Evolutionary conservation across 2,329 filamentous ascomycete species (phyloP), one percentile per base, ranked within the genome.

Genomic region (Apiospora malaysiana): DNA sequence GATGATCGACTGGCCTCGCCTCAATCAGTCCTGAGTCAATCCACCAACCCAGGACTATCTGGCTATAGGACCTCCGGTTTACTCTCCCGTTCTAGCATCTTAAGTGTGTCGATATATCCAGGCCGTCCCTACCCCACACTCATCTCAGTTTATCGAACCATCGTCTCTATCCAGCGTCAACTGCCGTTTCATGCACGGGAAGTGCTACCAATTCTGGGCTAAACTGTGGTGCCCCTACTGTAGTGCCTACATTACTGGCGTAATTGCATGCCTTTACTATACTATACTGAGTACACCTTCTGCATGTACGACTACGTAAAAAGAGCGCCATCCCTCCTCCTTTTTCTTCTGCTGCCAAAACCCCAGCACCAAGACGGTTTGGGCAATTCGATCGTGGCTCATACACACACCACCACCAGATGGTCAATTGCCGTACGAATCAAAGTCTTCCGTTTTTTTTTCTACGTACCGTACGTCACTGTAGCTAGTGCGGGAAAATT

Each of bases 131-230:
- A 63, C 56, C 56, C 56, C 56, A 63, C 56, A 40, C 32, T 63
- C 32, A 63, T 63, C 56, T 63, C 56, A 40, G 56, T 63, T 63
- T 63, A 63, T 63, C 56, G 56, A 63, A 63, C 56, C 56, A 63
- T 63, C 9, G 56, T 63, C 56, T 18, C 56, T 63, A 23, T 63
- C 56, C 56, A 63, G 56, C 37, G 40, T 63, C 56, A 63, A 63
- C 56, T 63, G 56, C 56, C 56, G 56, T 63, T 63, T 63, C 56
- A 63, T 63, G 56, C 56, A 40, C 56, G 32, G 56, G 56, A 63
- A 21, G 56, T 12, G 56, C 56, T 63, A n/a, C 56, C 56, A 40
- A n/a, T 40, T 40, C 18, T 40, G 56, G 32, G 56, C 56, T n/a
- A 40, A 63, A 63, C n/a, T 23, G 6, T 32, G 16, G 51, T 37